Conservation (phyloP, 179 eudicot species). For the Beta corolliflora region DNA sequence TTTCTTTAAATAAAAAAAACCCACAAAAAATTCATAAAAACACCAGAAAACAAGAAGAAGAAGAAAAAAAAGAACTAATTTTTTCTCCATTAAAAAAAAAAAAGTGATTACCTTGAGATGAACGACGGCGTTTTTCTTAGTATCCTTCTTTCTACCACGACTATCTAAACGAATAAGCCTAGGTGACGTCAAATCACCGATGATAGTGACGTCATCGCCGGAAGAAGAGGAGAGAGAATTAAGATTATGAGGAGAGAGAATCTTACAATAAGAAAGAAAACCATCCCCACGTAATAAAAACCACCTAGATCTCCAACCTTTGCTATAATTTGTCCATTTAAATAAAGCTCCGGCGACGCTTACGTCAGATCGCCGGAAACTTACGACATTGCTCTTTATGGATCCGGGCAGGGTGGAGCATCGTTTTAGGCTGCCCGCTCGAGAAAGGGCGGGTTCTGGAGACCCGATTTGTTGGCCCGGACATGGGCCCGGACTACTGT, state of each 20-base stretch:
- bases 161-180: slow-evolving; percentile 38
- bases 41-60: no score
- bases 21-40: no score
- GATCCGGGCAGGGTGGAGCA: slow-evolving; percentile 45
- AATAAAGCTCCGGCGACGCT: slow-evolving; percentile 70
- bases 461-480: slow-evolving; percentile 25
- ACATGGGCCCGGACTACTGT: neutral
- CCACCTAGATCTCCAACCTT: slow-evolving; percentile 96
- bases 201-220: slow-evolving; percentile 53
- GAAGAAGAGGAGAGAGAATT: slow-evolving; percentile 21
- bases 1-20: no score
- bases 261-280: slow-evolving; percentile 63
- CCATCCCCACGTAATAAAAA: slow-evolving; percentile 73
- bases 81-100: no score
- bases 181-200: slow-evolving; percentile 49
- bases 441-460: slow-evolving; percentile 43
- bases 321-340: slow-evolving; percentile 89
- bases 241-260: slow-evolving; percentile 41
- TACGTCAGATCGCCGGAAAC: slow-evolving; percentile 37
- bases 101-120: slow-evolving; percentile 63
- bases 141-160: slow-evolving; percentile 32
- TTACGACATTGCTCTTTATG: slow-evolving; percentile 37
- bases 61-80: no score
- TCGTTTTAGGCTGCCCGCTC: slow-evolving; percentile 35
- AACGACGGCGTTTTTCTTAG: slow-evolving; percentile 42